These are phyloP conservation scores for Capsicum chinense DNA, from an alignment of 257 asterid species.

Conservation along the genomic window DNA sequence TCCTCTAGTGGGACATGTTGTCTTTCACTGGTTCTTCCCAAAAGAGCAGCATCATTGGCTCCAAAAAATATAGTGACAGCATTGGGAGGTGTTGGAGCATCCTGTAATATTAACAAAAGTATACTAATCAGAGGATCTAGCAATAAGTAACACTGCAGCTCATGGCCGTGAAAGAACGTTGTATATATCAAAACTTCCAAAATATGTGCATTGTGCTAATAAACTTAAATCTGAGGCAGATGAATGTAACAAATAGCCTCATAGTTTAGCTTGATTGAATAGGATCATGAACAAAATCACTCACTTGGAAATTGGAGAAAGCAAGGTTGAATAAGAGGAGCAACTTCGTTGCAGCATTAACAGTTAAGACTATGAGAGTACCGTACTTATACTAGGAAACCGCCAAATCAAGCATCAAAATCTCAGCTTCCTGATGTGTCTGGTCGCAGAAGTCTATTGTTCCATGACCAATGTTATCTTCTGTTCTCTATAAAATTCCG, in stretches of 20 bases:
- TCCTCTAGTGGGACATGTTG: conserved; percentile 89
- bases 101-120: conserved; percentile 43
- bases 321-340: background rate
- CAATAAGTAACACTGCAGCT: conserved; percentile 8
- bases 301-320: background rate
- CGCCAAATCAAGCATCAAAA: background rate
- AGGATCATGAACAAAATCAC: background rate
- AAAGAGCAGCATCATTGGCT: conserved; percentile 89
- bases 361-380: background rate
- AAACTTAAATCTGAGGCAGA: background rate
- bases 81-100: conserved; percentile 55
- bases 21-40: conserved; percentile 70
- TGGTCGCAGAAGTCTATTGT: background rate
- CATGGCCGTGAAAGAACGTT: background rate
- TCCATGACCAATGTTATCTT: background rate
- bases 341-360: background rate
- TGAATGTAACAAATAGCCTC: conserved; percentile 11
- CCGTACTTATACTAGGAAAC: background rate
- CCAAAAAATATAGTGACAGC: conserved; percentile 86
- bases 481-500: background rate
- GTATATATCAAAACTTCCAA: background rate
- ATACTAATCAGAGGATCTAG: conserved; percentile 1
- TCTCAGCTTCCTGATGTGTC: conserved; percentile 5
- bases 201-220: background rate
- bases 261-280: conserved; percentile 7